phyloP scores from a whole-genome alignment of 768 basidiomycete genomes.

The Suillus subalutaceus region DNA sequence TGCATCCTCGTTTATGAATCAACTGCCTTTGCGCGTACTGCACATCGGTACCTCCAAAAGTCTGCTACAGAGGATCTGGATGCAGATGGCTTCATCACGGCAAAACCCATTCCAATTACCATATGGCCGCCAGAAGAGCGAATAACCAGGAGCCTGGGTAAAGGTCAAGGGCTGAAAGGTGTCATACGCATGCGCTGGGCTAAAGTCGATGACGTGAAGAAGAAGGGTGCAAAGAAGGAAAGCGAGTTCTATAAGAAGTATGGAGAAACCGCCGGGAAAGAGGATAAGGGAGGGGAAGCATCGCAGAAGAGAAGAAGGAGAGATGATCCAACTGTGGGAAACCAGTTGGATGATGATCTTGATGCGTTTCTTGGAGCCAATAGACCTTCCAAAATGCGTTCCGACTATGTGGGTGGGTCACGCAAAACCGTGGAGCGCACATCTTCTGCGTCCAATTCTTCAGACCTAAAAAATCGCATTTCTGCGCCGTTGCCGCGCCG shows the following conservation, averaged over 20 bases:
- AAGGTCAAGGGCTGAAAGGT: slow-evolving; percentile 69
- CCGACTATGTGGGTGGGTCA: slow-evolving; percentile 58
- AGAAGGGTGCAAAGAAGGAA: slow-evolving; percentile 68
- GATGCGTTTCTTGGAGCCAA: slow-evolving; percentile 66
- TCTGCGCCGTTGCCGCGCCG: slow-evolving; percentile 48
- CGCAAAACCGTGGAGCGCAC: slow-evolving; percentile 62
- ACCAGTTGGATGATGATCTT: slow-evolving; percentile 66
- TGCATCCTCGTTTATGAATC: slow-evolving; percentile 77
- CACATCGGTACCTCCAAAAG: slow-evolving; percentile 55
- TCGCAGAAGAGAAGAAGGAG: slow-evolving; percentile 41
- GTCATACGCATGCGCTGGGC: slow-evolving; percentile 80
- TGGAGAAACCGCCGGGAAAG: slow-evolving; percentile 66
- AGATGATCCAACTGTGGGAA: slow-evolving; percentile 33
- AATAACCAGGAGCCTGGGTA: slow-evolving; percentile 71
- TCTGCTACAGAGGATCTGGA: slow-evolving; percentile 51
- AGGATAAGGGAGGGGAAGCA: slow-evolving; percentile 40
- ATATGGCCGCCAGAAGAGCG: slow-evolving; percentile 83
- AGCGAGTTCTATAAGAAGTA: slow-evolving; percentile 83
- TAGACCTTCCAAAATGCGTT: slow-evolving; percentile 65
- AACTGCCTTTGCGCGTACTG: slow-evolving; percentile 53
- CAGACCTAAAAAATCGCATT: slow-evolving; percentile 48
- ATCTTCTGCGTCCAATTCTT: slow-evolving; percentile 45
- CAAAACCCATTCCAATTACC: slow-evolving; percentile 70
- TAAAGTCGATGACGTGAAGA: slow-evolving; percentile 69
- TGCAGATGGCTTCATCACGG: slow-evolving; percentile 59